Base-by-base conservation (phyloP, 306 rosid genomes). In the Castanospermum australe region DNA sequence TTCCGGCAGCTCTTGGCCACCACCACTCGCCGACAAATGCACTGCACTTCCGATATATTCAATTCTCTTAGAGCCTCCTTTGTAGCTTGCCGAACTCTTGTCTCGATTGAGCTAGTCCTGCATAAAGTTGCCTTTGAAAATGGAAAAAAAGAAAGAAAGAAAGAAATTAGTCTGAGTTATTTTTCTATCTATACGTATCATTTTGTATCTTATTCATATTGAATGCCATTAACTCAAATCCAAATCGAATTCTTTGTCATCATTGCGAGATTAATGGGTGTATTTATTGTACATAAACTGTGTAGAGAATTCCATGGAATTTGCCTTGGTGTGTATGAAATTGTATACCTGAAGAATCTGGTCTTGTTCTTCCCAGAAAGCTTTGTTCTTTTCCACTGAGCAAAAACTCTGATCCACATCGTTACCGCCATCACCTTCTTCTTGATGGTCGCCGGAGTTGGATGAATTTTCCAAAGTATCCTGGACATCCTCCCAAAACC, bases 331-430 rank as follows among this genome's bases (percentile, higher is more conserved):
- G 11, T 28, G 6, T 60, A 45, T 35, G 39, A 65, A 11, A 51
- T 24, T 36, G 13, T 69, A 90, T 91, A 92, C 98, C 92, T 85
- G 86, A 13, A 94, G 90, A 79, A 84, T 83, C 10, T 84, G 85
- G 1, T 79, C 69, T 38, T 94, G 94, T 73, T 89, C 84, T 25
- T 85, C 87, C 98, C 98, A 94, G 57, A 88, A 94, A 50, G 76
- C 75, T 71, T 79, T 83, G 57, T 61, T 74, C 65, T 81, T 88
- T 52, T 92, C 86, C 2, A 36, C 22, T 12, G 65, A 15, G 62
- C 48, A 33, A 44, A 78, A 21, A 47, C 4, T 73, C 2, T 79
- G 81, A 17, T 79, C 84, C 0, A 82, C 87, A 0, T 71, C 86
- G 0, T 42, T 44, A 0, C 55, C 63, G 1, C 71, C 48, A 8